These are phyloP conservation scores for Gigaspora rosea DNA, from an alignment of 192 early-diverging fungal species.

Conservation along the genomic window DNA sequence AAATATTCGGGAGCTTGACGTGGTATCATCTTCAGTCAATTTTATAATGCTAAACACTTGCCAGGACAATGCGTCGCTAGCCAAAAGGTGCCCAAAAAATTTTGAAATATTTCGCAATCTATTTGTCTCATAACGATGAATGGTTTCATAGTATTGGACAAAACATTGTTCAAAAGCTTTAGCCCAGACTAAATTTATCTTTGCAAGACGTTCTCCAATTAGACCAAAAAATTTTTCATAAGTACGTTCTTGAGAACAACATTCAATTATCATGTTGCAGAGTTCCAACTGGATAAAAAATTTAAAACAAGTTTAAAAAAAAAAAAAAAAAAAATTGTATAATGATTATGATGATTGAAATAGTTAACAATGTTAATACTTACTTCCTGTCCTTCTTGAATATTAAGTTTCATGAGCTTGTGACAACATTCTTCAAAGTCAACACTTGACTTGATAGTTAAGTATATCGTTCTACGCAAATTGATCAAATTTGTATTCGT, in stretches of 20 bases:
- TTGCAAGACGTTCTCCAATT: slow-evolving; percentile 91
- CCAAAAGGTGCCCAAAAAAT: slow-evolving; percentile 86
- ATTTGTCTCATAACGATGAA: slow-evolving; percentile 93
- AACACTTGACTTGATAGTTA: slow-evolving; percentile 93
- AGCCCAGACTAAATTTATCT: slow-evolving; percentile 77
- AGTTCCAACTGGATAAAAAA: slow-evolving; percentile 70
- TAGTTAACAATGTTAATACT: background rate
- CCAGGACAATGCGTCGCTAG: slow-evolving; percentile 85
- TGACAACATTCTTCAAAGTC: slow-evolving; percentile 96
- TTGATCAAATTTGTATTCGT: slow-evolving; percentile 89
- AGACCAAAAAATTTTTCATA: slow-evolving; percentile 93
- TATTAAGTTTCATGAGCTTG: slow-evolving; percentile 87
- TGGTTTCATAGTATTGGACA: slow-evolving; percentile 82
- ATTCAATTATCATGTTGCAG: slow-evolving; percentile 96
- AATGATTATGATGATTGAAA: background rate
- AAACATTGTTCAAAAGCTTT: slow-evolving; percentile 79
- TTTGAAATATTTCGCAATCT: slow-evolving; percentile 90
- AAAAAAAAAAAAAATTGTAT: background rate
- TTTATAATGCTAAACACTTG: slow-evolving; percentile 74
- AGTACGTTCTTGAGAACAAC: slow-evolving; percentile 93
- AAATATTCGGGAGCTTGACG: slow-evolving; percentile 95
- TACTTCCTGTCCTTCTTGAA: slow-evolving; percentile 82
- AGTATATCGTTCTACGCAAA: slow-evolving; percentile 89
- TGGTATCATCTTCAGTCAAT: slow-evolving; percentile 94
- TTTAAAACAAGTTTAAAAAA: background rate